Evolutionary conservation across 768 basidiomycete species (phyloP), one percentile per base, ranked within the genome.

Genomic region (Kwoniella sp.): DNA sequence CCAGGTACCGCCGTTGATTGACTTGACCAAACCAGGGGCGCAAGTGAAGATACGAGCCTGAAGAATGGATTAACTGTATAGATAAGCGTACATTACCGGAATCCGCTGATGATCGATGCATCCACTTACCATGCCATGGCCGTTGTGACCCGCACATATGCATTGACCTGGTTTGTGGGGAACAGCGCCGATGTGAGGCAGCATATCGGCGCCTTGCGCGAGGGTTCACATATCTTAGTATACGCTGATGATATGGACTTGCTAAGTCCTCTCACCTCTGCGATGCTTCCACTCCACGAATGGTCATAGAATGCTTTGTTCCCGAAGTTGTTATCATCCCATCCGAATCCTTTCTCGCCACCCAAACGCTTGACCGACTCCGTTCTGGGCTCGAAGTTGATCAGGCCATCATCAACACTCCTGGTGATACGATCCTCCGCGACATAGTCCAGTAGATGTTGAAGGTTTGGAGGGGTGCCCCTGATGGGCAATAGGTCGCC

Each of bases 211-310:
- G 5, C 71, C 73, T 72, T 77, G 47, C 7, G 23, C 15, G 20
- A 2, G 22, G 23, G n/a, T n/a, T 20, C 9, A 45, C 15, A 45
- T 28, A 34, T 1, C 30, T 26, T 22, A 2, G 1, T 28, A 59
- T 28, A 45, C 25, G 22, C 22, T 1, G 1, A 45, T 26, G 22
- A 13, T 41, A 26, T n/a, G 38, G n/a, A n/a, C n/a, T n/a, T n/a
- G n/a, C n/a, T n/a, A n/a, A n/a, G n/a, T n/a, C 26, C 47, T 61
- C 76, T 29, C 31, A 77, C 76, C 65, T 70, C 65, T 4, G 72
- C 76, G 54, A 77, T 71, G 61, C 75, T 75, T 7, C 76, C 76
- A 13, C 61, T 59, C 76, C 76, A 77, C 9, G 73, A 66, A 56
- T 73, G 73, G 38, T 77, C 73, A n/a, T 47, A 13, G 22, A 37